Conservation (phyloP, 2,329 filamentous ascomycete genomes). For the Ambrosiella xylebori region DNA sequence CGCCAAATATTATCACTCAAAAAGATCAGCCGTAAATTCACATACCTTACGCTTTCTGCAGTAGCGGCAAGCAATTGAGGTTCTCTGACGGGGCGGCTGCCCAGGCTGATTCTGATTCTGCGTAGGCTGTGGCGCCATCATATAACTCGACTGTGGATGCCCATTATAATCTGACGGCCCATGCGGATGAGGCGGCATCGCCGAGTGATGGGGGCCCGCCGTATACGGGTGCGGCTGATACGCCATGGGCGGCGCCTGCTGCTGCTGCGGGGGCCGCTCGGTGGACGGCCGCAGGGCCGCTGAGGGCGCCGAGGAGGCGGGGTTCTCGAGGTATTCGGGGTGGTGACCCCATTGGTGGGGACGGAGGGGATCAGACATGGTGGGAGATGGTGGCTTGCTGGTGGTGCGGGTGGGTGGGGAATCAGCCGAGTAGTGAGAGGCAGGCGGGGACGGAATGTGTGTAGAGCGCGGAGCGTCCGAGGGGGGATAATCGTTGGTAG, state of each 20-base stretch:
- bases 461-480: too few species aligned
- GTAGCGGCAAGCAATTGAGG: constrained; percentile 42
- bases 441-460: too few species aligned
- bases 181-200: neutral
- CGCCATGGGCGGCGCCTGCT: neutral
- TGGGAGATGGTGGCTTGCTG: too few species aligned
- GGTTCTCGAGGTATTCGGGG: neutral
- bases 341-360: too few species aligned
- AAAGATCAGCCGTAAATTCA: neutral
- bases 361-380: too few species aligned
- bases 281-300: neutral
- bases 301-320: neutral
- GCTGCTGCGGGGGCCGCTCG: neutral
- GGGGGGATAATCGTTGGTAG: too few species aligned
- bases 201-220: neutral
- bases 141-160: neutral
- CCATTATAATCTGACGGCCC: neutral
- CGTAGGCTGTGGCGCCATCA: neutral
- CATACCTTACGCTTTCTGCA: constrained; percentile 43
- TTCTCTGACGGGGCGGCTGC: constrained; percentile 35
- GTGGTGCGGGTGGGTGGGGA: too few species aligned
- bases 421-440: too few species aligned
- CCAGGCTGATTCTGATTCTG: neutral
- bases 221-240: neutral
- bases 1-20: neutral